Base-by-base conservation (phyloP, 2,329 filamentous ascomycete species). In the Macrophomina phaseolina region DNA sequence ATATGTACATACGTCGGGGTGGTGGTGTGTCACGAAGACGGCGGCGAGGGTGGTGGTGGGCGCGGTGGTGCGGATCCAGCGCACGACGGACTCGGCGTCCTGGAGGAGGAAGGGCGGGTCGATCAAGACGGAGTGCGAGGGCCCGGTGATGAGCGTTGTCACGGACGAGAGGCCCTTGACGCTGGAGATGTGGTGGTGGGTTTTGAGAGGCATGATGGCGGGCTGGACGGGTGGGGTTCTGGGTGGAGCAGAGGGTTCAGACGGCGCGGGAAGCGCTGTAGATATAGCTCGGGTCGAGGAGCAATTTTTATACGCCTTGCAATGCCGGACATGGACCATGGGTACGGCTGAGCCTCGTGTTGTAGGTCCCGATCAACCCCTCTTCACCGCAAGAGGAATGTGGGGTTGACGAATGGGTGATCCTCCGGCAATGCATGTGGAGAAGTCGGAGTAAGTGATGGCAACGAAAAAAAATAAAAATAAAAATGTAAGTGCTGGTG, bases 21-120 rank as follows among this genome's bases (percentile, higher is more conserved):
- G 76, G 62, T 78, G 76, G 67, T 77, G 75, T 6, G 76, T 77
- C 23, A 76, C 70, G 64, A 77, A 78, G 42, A 78, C 68, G 4
- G 73, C 76, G 52, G 71, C 72, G 6, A 77, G 62, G 11, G 23
- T 9, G 1, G 73, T 71, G 3, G 70, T 56, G 4, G 58, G 34
- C 4, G 71, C 73, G 5, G 66, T 77, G 5, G 68, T 40, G 45
- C 73, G 71, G 36, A 76, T 68, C 72, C 73, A 77, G 40, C 48
- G n/a, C 9, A 76, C 70, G 3, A 75, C 71, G 11, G 73, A 68
- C 5, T 72, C 53, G 34, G 74, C 75, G 63, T 77, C 75, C 4
- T 71, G 71, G 5, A 77, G 67, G 12, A 78, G 72, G 65, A 78
- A 75, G 0, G 76, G 76, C 0, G 73, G 75, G 63, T 78, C 75